A percentile compares a stretch with the other conserved stretches of the same genome.
These are phyloP conservation scores for Microcos paniculata DNA, from an alignment of 345 rosid genomes.

Conservation along the genomic window DNA sequence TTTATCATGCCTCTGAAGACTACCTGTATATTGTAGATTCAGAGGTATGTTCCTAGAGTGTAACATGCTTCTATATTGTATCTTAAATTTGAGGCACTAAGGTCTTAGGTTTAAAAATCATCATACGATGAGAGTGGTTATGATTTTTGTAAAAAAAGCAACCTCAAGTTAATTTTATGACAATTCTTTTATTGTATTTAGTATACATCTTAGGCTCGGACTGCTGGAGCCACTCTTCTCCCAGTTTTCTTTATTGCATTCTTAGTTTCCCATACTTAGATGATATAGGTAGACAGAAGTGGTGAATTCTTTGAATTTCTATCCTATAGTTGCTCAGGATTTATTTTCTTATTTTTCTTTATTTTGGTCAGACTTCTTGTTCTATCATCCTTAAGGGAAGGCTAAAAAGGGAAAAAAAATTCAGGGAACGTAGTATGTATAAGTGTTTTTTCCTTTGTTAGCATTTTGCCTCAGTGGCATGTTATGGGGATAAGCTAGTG, in stretches of 20 bases:
- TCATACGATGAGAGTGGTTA: neutral
- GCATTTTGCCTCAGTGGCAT: neutral
- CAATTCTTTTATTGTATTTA: neutral
- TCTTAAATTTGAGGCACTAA: conserved; percentile 1
- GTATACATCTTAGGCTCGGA: neutral
- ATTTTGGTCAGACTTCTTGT: neutral
- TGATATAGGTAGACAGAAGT: neutral
- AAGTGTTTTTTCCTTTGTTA: neutral
- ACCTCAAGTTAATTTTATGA: neutral
- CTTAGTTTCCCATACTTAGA: neutral
- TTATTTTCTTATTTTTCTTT: neutral
- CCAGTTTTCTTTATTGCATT: neutral
- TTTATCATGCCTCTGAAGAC: conserved; percentile 64
- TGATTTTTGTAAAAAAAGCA: neutral
- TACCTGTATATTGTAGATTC: conserved; percentile 88
- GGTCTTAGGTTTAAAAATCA: neutral
- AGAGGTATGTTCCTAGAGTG: conserved; percentile 51
- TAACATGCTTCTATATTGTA: neutral
- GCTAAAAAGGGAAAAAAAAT: too few species aligned
- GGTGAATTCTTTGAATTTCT: conserved; percentile 1
- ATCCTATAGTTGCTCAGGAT: neutral
- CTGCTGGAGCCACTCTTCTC: neutral
- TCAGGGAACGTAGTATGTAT: too few species aligned
- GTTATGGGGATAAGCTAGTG: neutral
- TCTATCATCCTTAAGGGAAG: too few species aligned